phyloP scores from a whole-genome alignment of 1,139 yeast species.

The Suhomyces taliae region DNA sequence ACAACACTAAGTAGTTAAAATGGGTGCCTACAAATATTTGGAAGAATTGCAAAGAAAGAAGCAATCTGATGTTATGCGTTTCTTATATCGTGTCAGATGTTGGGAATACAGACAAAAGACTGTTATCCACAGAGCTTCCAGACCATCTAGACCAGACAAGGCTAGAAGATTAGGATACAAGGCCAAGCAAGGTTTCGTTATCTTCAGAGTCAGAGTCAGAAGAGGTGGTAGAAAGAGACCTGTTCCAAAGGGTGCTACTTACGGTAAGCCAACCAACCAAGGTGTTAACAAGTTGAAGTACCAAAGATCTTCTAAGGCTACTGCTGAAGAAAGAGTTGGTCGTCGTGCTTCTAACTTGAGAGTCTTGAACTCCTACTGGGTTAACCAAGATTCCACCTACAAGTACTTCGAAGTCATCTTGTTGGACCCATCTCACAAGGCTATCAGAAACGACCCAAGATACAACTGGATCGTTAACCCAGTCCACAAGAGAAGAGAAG shows the following conservation, averaged over 20 bases:
- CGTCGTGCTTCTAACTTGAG: conserved; percentile 99
- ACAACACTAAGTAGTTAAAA: conserved; percentile 31
- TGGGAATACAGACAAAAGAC: conserved; percentile 99
- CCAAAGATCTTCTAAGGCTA: conserved; percentile 97
- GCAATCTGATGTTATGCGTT: conserved; percentile 99
- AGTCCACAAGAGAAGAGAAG: conserved; percentile 99
- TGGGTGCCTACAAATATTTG: conserved; percentile 99
- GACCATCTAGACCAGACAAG: conserved; percentile 99
- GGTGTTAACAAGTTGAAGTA: conserved; percentile 99
- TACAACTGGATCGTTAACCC: conserved; percentile 99
- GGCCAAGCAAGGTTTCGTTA: conserved; percentile 99
- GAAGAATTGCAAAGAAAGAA: conserved; percentile 99
- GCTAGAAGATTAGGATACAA: conserved; percentile 99
- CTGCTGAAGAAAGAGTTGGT: conserved; percentile 99
- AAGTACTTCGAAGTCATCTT: conserved; percentile 97
- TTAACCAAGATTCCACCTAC: conserved; percentile 99
- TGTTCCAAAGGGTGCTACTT: conserved; percentile 99
- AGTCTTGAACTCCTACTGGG: conserved; percentile 99
- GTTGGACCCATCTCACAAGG: conserved; percentile 97
- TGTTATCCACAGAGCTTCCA: conserved; percentile 98
- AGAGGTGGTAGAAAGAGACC: conserved; percentile 99
- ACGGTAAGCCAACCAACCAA: conserved; percentile 99
- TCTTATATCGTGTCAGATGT: conserved; percentile 99
- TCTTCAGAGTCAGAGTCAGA: conserved; percentile 99
- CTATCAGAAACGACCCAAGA: conserved; percentile 98